Conservation (phyloP, 2,329 filamentous ascomycete genomes). For the Stagonosporopsis cucurbitacearum region DNA sequence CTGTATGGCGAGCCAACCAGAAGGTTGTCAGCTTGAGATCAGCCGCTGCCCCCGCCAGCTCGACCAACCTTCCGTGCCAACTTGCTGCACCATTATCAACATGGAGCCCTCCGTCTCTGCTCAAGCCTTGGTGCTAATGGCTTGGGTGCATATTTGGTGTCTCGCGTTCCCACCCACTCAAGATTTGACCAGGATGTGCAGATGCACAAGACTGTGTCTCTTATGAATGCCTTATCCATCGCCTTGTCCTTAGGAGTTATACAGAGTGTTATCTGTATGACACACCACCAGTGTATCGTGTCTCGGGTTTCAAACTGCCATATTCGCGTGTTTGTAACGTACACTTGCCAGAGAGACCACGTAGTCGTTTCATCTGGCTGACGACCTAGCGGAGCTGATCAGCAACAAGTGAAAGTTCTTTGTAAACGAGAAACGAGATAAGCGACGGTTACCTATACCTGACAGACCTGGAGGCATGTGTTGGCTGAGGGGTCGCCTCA, state of each 20-base stretch:
- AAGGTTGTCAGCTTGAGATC: neutral
- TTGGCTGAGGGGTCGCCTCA: neutral
- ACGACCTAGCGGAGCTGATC: constrained; percentile 19
- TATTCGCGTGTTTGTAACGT: constrained; percentile 1
- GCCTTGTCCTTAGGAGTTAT: neutral
- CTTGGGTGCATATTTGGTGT: constrained; percentile 23
- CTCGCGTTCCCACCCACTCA: constrained; percentile 16
- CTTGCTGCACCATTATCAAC: constrained; percentile 32
- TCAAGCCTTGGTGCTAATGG: constrained; percentile 25
- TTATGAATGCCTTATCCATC: constrained; percentile 5
- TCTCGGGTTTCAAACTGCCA: constrained; percentile 2
- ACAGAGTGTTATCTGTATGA: neutral
- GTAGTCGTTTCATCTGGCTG: constrained; percentile 17
- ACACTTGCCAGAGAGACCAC: constrained; percentile 3
- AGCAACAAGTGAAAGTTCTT: constrained; percentile 14
- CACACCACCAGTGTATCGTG: constrained; percentile 4
- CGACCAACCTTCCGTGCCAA: constrained; percentile 29
- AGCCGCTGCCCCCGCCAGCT: constrained; percentile 26
- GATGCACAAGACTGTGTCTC: constrained; percentile 15
- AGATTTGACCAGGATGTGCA: constrained; percentile 13
- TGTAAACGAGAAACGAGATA: constrained; percentile 5
- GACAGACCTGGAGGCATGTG: neutral
- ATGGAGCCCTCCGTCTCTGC: constrained; percentile 22
- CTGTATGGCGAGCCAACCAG: constrained; percentile 10
- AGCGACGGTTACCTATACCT: constrained; percentile 8